These are phyloP conservation scores for Kwoniella pini DNA, from an alignment of 768 basidiomycete species.

Conservation along the genomic window DNA sequence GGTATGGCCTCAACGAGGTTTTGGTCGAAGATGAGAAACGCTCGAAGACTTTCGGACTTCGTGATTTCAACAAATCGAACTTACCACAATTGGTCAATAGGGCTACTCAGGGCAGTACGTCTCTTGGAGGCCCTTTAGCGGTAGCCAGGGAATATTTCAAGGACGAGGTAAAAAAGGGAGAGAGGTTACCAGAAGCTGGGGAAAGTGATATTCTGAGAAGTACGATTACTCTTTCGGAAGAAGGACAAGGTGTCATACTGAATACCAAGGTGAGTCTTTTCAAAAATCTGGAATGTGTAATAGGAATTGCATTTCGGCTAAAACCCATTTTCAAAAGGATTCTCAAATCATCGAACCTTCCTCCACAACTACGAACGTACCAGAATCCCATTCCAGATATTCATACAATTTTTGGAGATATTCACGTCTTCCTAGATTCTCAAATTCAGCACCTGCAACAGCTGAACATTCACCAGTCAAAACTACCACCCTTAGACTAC, in stretches of 20 bases:
- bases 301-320: neutral
- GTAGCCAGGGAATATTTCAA: conserved; percentile 30
- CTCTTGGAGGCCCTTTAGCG: conserved; percentile 34
- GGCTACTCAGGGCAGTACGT: conserved; percentile 4
- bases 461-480: conserved; percentile 21
- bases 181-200: neutral
- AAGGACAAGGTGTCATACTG: neutral
- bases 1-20: conserved; percentile 26
- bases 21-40: conserved; percentile 57
- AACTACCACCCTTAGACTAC: neutral
- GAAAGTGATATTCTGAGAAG: neutral
- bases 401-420: conserved; percentile 34
- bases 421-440: conserved; percentile 21
- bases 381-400: conserved; percentile 16
- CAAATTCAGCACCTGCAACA: conserved; percentile 14
- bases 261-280: conserved; percentile 24
- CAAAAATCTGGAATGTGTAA: too few species aligned
- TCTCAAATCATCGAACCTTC: conserved; percentile 9
- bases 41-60: conserved; percentile 11
- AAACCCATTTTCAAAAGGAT: too few species aligned
- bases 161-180: conserved; percentile 7
- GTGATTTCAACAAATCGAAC: conserved; percentile 20
- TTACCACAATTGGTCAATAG: conserved; percentile 32
- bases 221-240: conserved; percentile 1
- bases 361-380: neutral